Evolutionary conservation across 352 stramenopile species (phyloP), one percentile per base, ranked within the genome.

Genomic region (Hyaloperonospora arabidopsidis): DNA sequence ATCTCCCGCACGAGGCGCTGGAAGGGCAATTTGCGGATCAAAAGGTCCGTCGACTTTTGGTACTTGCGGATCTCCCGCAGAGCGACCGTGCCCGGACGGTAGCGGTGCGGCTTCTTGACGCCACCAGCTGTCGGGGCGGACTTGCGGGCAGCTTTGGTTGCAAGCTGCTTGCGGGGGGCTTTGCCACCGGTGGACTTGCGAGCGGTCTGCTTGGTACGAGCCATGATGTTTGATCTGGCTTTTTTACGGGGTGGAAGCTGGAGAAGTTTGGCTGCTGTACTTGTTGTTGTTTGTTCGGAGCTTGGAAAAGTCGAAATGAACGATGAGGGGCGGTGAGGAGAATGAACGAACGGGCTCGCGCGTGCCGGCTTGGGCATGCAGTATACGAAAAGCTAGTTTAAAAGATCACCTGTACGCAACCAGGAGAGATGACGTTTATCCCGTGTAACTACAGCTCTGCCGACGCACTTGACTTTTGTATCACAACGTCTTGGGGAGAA

Each of bases 21-120:
- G 79, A 99, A 99, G 45, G 96, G 96, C 49, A 98, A 74, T 69
- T 96, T 95, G 50, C 95, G 89, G 56, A 99, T 79, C 36, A 98
- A 70, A 57, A 99, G 74, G 58, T 98, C 94, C 11, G 95, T 98
- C 38, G 76, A 96, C 53, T 85, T 87, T 74, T 99, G 96, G 75
- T 98, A 98, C 61, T 89, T 82, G 58, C 95, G 80, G 67, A 99
- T 99, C 79, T 99, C 95, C 54, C 86, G 82, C 19, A 99, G 72
- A 14, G 93, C 93, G 48, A 77, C 63, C 70, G 92, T 84, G 35
- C 88, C 88, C 3, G 81, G 81, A 52, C 76, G 76, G 74, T 87
- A 89, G 47, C 82, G 74, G 59, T 83, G 70, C 40, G 72, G 79
- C 73, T 89, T 89, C 87, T 97, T 97, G 17, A 97, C 88, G 52